These are phyloP conservation scores for Rhodotorula kratochvilovae DNA, from an alignment of 768 basidiomycete species.

Conservation along the genomic window DNA sequence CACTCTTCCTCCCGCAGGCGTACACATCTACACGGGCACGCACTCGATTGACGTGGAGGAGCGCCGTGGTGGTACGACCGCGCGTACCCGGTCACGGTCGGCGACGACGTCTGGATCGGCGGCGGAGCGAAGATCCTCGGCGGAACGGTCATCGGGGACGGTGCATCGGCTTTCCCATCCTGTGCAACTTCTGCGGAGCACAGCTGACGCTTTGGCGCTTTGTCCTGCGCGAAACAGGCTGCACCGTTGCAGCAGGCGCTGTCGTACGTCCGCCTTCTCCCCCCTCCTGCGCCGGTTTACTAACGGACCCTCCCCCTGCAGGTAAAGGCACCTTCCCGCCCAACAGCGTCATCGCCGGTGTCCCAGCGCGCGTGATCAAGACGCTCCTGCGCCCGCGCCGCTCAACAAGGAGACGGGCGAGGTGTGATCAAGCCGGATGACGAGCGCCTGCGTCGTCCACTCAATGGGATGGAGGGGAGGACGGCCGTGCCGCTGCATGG, in stretches of 20 bases:
- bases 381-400: conserved; percentile 2
- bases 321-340: conserved; percentile 34
- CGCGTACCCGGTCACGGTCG: conserved; percentile 28
- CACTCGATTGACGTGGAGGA: conserved; percentile 34
- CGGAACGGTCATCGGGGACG: conserved; percentile 30
- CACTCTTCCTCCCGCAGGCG: not conserved
- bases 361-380: conserved; percentile 33
- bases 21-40: conserved; percentile 35
- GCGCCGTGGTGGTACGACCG: conserved; percentile 30
- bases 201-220: too few relatives aligned
- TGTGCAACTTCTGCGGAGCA: not conserved
- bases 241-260: conserved; percentile 33
- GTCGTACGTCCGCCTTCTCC: not conserved
- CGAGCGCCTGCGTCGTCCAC: not conserved
- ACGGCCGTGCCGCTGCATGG: too few relatives aligned
- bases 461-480: too few relatives aligned
- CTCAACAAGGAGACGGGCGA: too few relatives aligned
- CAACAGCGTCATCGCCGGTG: conserved; percentile 37
- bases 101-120: conserved; percentile 28
- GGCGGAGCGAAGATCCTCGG: conserved; percentile 29
- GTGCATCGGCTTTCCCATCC: not conserved
- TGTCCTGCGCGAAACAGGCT: conserved; percentile 4
- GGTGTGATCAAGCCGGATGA: not conserved
- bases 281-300: not conserved
- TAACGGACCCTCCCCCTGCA: not conserved